Conservation (phyloP, 1,139 yeast species). For the Yamadazyma jaroonii region DNA sequence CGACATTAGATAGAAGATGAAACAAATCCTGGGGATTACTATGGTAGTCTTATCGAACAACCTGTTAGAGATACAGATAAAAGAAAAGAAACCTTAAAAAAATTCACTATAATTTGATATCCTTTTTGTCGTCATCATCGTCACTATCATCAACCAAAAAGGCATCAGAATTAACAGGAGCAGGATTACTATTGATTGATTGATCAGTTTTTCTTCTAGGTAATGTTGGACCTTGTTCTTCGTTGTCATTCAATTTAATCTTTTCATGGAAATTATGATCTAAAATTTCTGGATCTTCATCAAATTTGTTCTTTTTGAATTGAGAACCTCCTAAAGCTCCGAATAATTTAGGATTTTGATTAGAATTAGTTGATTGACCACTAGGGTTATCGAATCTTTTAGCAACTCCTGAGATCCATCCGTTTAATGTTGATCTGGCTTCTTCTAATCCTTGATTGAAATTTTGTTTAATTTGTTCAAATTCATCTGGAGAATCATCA, state of each 20-base stretch:
- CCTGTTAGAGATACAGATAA: no score
- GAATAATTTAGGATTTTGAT: conserved; percentile 34
- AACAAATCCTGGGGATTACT: no score
- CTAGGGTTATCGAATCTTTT: conserved; percentile 42
- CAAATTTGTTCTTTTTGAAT: conserved; percentile 38
- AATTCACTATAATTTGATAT: conserved; percentile 6
- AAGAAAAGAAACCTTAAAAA: background rate
- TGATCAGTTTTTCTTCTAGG: conserved; percentile 16
- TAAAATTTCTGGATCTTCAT: conserved; percentile 54
- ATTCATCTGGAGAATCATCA: conserved; percentile 60
- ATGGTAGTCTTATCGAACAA: no score
- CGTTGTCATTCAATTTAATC: conserved; percentile 49
- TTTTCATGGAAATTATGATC: conserved; percentile 55
- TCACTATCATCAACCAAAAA: conserved; percentile 79
- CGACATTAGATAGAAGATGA: no score
- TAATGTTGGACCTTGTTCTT: conserved; percentile 21
- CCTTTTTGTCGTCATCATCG: conserved; percentile 49
- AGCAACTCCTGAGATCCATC: conserved; percentile 77
- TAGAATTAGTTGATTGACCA: no score
- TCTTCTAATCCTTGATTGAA: conserved; percentile 80
- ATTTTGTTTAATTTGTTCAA: conserved; percentile 68
- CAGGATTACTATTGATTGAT: conserved; percentile 10
- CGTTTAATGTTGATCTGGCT: conserved; percentile 72
- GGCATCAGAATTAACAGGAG: conserved; percentile 42
- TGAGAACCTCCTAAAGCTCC: conserved; percentile 51